phyloP scores from a whole-genome alignment of 225 moss, liverwort and hornwort species.

The Takakia lepidozioides region DNA sequence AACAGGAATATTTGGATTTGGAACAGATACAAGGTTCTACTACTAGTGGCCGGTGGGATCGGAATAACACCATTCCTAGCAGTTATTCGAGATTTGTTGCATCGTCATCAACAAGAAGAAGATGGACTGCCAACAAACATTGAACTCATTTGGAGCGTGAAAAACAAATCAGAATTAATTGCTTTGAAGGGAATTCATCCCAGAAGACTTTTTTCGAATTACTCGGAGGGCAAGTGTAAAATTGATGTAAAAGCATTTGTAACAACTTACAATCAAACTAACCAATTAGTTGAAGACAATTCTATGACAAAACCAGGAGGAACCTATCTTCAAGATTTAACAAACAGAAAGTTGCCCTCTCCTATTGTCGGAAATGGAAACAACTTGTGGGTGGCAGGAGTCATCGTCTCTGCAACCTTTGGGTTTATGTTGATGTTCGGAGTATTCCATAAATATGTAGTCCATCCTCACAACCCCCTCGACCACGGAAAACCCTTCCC shows the following conservation, averaged over 20 bases:
- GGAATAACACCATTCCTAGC: constrained; percentile 62
- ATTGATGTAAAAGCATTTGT: too few relatives aligned
- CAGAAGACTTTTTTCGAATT: too few relatives aligned
- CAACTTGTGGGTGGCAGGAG: constrained; percentile 19
- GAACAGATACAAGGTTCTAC: constrained; percentile 27
- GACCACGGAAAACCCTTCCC: constrained; percentile 8
- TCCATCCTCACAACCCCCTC: constrained; percentile 14
- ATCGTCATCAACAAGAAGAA: constrained; percentile 23
- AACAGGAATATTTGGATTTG: not conserved
- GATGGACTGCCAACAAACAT: constrained; percentile 33
- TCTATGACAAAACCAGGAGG: too few relatives aligned
- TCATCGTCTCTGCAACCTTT: constrained; percentile 9
- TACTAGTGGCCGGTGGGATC: constrained; percentile 63
- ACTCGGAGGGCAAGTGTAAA: too few relatives aligned
- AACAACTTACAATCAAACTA: too few relatives aligned
- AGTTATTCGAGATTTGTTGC: constrained; percentile 39
- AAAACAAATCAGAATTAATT: constrained; percentile 24
- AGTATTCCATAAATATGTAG: constrained; percentile 26
- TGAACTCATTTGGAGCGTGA: constrained; percentile 45
- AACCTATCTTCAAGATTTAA: too few relatives aligned
- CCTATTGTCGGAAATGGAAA: constrained; percentile 26
- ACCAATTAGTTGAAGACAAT: too few relatives aligned
- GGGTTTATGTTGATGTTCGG: constrained; percentile 29
- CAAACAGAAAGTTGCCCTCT: too few relatives aligned
- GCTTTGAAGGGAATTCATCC: too few relatives aligned